A percentile compares a stretch with the other conserved stretches of the same genome.
Evolutionary conservation across 768 basidiomycete genomes (phyloP).

Genomic region (Pisolithus sp.): DNA sequence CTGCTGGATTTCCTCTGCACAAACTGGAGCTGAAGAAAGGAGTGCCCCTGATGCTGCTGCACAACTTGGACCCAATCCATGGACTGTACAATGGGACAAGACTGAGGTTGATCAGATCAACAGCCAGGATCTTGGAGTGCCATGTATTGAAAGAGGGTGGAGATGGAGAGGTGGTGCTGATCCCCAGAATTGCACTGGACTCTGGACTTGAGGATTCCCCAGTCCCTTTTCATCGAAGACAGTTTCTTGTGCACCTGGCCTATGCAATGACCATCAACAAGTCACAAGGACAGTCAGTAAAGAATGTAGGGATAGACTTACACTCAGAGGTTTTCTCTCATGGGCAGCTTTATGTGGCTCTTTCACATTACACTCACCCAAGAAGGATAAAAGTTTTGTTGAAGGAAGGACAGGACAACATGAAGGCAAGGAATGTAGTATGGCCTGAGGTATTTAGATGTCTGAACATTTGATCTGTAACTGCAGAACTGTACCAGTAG

Average conservation of each 20-base stretch:
- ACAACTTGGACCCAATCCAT: conserved; percentile 31
- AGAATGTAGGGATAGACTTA: conserved; percentile 28
- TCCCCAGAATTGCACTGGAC: conserved; percentile 23
- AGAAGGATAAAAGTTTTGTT: background rate
- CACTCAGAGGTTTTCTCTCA: conserved; percentile 25
- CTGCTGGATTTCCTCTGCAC: too few relatives aligned
- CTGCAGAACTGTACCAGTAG: too few relatives aligned
- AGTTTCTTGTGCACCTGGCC: conserved; percentile 28
- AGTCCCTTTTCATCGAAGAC: conserved; percentile 16
- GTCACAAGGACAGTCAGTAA: conserved; percentile 31
- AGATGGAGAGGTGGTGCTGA: conserved; percentile 13
- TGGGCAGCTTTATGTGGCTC: conserved; percentile 33
- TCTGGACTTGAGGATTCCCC: conserved; percentile 8
- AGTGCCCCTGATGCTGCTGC: too few relatives aligned
- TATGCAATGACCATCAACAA: conserved; percentile 38
- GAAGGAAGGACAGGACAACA: background rate
- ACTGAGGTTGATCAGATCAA: too few relatives aligned
- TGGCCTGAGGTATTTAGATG: background rate
- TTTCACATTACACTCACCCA: conserved; percentile 19
- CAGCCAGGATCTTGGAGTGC: conserved; percentile 22
- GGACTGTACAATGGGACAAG: too few relatives aligned
- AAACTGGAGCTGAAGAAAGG: too few relatives aligned
- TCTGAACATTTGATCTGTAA: background rate
- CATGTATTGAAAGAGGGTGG: conserved; percentile 16
- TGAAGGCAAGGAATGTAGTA: background rate